Evolutionary conservation across 31 red algal species (phyloP).

Genomic region (Endocladia muricata): DNA sequence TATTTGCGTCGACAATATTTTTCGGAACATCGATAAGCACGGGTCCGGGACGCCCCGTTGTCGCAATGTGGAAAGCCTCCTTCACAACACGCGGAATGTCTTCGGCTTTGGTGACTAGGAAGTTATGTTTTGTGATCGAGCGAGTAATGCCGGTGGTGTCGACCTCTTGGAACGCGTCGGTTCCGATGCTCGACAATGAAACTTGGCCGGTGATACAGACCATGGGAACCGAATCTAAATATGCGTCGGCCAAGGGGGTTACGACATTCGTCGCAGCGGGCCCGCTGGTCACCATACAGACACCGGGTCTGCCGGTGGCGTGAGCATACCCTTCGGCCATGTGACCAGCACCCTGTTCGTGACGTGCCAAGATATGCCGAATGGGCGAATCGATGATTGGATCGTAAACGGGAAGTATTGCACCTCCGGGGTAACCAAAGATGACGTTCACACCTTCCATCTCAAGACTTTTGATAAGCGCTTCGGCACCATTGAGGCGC

Average conservation of each 20-base stretch:
- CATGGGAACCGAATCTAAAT: conserved; percentile 29
- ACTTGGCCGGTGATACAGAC: conserved; percentile 17
- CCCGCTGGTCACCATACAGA: conserved; percentile 9
- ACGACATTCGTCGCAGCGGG: conserved; percentile 25
- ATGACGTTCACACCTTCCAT: background rate
- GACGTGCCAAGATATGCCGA: conserved; percentile 12
- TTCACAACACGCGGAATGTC: conserved; percentile 13
- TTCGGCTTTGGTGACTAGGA: background rate
- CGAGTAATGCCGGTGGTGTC: conserved; percentile 15
- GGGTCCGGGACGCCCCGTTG: conserved; percentile 28
- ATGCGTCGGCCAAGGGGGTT: background rate
- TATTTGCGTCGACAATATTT: background rate
- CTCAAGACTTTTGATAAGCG: background rate
- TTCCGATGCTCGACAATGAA: too few species aligned
- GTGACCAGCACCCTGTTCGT: conserved; percentile 30
- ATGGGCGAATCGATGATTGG: background rate
- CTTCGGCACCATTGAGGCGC: conserved; percentile 5
- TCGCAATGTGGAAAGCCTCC: conserved; percentile 31
- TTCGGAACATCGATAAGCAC: conserved; percentile 43
- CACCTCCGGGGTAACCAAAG: conserved; percentile 35
- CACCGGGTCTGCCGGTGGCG: conserved; percentile 6
- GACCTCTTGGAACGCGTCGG: conserved; percentile 26
- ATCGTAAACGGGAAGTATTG: conserved; percentile 14
- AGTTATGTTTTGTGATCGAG: conserved; percentile 20
- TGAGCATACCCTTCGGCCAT: conserved; percentile 29